Conservation (phyloP, 179 eudicot species). For the Amaranthus tricolor region DNA sequence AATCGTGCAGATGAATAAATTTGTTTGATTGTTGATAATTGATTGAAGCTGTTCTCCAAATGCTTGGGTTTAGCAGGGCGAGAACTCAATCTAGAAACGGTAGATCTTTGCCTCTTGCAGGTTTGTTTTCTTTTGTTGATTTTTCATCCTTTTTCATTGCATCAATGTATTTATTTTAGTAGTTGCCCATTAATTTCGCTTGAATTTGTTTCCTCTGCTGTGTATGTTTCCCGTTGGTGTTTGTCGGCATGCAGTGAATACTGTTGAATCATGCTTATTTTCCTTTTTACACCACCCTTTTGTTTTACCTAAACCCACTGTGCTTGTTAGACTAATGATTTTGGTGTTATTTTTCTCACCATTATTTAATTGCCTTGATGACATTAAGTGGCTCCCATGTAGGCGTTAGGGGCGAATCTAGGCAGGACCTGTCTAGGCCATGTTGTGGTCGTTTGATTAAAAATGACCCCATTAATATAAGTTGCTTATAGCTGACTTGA, state of each 20-base stretch:
- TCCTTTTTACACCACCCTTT: not conserved
- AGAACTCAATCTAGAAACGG: constrained; percentile 63
- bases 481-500: no score
- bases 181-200: not conserved
- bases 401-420: no score
- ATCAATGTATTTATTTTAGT: not conserved
- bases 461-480: no score
- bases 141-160: not conserved
- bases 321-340: constrained; percentile 2
- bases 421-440: no score
- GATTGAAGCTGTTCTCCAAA: constrained; percentile 29
- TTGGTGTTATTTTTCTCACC: not conserved
- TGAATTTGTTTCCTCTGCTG: no score
- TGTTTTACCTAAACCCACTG: not conserved
- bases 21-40: constrained; percentile 19
- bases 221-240: not conserved
- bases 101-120: constrained; percentile 63
- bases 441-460: no score
- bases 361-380: not conserved
- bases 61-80: constrained; percentile 51
- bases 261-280: constrained; percentile 2
- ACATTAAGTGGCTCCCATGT: no score
- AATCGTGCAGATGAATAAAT: constrained; percentile 7
- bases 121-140: constrained; percentile 23
- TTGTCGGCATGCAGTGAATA: not conserved